Evolutionary conservation across 192 early-diverging fungal genomes (phyloP), one percentile per base, ranked within the genome.

Genomic region (Funneliformis geosporum): DNA sequence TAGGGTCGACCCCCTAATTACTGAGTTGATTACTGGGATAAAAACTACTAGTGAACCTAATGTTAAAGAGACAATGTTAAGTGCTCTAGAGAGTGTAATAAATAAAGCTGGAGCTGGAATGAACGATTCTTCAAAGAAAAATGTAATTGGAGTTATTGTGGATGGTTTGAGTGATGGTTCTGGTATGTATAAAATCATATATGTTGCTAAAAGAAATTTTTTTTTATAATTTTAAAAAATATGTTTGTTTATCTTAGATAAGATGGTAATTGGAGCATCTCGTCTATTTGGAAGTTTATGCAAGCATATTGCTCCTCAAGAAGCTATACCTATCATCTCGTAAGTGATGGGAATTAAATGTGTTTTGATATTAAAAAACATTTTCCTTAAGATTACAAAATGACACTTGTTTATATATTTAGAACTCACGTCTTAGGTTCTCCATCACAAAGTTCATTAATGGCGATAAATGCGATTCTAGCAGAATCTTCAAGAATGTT

Each of bases 1-100:
- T 2, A 85, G 94, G 28, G 85, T 96, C 46, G 95, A 96, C 85
- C 93, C 95, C 33, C 83, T 96, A 47, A 86, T 95, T 25, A 84
- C 87, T 8, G 95, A 96, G 81, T 81, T 96, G 76, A 87, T 90
- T 23, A 86, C 89, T 43, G 91, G 92, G 38, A 84, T 93, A 55
- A 91, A 89, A 69, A 73, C 87, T 76, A 73, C 87, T 76, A 89
- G 89, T 71, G 87, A 93, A 74, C 83, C 85, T 73, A 59, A 85
- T 74, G 85, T 93, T 59, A 87, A 89, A 60, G 89, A 88, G 18
- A 85, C 91, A 10, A 92, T 95, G 88, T 91, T 96, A 83, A 85
- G 86, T 55, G 92, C 93, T 27, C 77, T 97, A 74, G 89, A 90
- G 62, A 90, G 90, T 5, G 91, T 95, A 5, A 84, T 98, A 28